Base-by-base conservation (phyloP, 2,329 filamentous ascomycete genomes). In the Parastagonospora avenae region DNA sequence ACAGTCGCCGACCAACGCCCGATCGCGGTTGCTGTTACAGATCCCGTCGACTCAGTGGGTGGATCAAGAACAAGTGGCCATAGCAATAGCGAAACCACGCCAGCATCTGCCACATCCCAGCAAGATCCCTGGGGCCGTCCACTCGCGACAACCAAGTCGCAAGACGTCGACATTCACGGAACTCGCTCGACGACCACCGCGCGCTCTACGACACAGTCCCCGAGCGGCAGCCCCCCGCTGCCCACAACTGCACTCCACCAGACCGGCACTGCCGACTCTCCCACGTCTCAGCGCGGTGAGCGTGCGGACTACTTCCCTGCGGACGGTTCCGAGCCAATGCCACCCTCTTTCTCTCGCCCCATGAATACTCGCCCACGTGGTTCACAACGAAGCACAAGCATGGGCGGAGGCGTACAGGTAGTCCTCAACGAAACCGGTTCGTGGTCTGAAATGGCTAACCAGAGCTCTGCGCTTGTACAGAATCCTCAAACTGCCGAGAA, bases 361-460 rank as follows among this genome's bases (percentile, higher is more conserved):
- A 73, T 74, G 59, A 76, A 76, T 54, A 67, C 48, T 54, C 78
- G 81, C 33, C 80, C 80, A 11, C 79, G 82, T 35, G 83, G 83
- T 29, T 84, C 84, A 27, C 87, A 87, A 52, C 83, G 90, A 45
- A 88, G 91, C 50, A 86, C 85, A 50, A 91, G 88, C 60, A 87
- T 90, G 65, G 85, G 88, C 3, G 92, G 92, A 46, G 93, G 93
- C 14, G 86, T 97, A 48, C 91, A 96, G 73, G 90, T 97, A 63
- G 92, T 94, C 15, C 82, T 97, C 32, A 92, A 96, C 63, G 92
- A 92, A 66, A 86, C 88, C 12, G 90, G 91, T 52, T 93, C 89
- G 73, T 97, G 92, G 93, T 92, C 89, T 40, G 90, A 96, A 56
- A 83, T 97, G 71, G 91, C 91, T 42, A 88, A 92, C 52, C 89